Evolutionary conservation across 768 basidiomycete species (phyloP).

Genomic region (Naematelia aurantialba): DNA sequence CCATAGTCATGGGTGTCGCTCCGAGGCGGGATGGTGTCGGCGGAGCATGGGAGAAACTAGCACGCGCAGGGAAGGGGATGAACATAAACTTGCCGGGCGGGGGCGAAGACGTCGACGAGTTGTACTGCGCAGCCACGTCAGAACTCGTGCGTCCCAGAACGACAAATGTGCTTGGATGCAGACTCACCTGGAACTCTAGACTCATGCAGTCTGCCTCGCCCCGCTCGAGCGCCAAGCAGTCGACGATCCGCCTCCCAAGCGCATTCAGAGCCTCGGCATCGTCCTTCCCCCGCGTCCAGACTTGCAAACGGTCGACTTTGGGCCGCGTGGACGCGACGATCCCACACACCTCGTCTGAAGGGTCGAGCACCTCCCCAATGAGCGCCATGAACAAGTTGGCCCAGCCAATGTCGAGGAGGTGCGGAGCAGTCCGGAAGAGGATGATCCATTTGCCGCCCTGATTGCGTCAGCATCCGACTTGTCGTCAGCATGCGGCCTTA

Average conservation of each 20-base stretch:
- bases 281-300: constrained; percentile 83
- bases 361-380: constrained; percentile 69
- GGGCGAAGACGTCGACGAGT: constrained; percentile 27
- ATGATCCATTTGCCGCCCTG: constrained; percentile 89
- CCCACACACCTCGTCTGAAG: constrained; percentile 69
- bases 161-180: not conserved
- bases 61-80: constrained; percentile 24
- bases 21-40: constrained; percentile 17
- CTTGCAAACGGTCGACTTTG: constrained; percentile 83
- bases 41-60: constrained; percentile 5
- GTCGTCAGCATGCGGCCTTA: constrained; percentile 12
- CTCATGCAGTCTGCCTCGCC: constrained; percentile 74
- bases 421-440: constrained; percentile 80
- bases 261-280: constrained; percentile 79
- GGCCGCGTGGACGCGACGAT: constrained; percentile 76
- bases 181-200: constrained; percentile 77
- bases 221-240: constrained; percentile 69
- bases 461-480: not conserved
- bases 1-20: not conserved
- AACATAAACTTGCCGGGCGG: constrained; percentile 29
- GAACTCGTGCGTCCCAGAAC: too few species aligned
- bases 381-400: constrained; percentile 85
- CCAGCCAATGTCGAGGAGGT: constrained; percentile 76
- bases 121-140: constrained; percentile 38
- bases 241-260: constrained; percentile 77